Evolutionary conservation across 2,329 filamentous ascomycete species (phyloP).

Genomic region (Dactylellina sp.): DNA sequence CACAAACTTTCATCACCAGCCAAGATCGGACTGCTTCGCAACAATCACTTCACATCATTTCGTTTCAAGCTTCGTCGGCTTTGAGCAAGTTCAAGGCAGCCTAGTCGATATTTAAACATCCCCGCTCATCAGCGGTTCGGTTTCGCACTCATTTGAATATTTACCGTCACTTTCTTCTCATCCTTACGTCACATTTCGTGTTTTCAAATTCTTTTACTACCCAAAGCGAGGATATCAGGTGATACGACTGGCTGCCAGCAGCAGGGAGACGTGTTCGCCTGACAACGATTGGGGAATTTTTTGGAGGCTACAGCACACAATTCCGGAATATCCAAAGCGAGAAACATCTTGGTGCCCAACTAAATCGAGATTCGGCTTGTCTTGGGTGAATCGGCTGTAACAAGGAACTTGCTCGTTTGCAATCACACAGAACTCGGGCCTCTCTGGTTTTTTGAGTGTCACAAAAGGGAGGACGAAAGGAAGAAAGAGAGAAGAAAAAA

Average conservation of each 20-base stretch:
- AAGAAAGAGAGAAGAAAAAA: no score
- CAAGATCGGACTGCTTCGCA: constrained; percentile 10
- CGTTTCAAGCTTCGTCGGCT: not conserved
- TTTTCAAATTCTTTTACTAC: constrained; percentile 8
- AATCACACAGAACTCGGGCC: constrained; percentile 13
- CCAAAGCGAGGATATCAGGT: constrained; percentile 4
- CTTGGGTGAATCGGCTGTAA: constrained; percentile 17
- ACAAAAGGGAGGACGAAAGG: no score
- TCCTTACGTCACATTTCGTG: constrained; percentile 40
- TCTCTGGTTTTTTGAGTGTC: not conserved
- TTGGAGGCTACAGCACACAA: constrained; percentile 35
- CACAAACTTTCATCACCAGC: constrained; percentile 12
- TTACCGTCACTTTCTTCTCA: constrained; percentile 9
- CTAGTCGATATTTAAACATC: constrained; percentile 20
- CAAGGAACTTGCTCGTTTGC: constrained; percentile 12
- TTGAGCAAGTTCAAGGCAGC: constrained; percentile 3
- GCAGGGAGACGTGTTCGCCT: constrained; percentile 55
- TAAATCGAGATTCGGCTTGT: constrained; percentile 42
- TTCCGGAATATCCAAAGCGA: not conserved
- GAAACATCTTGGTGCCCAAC: constrained; percentile 13
- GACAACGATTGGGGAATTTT: constrained; percentile 31
- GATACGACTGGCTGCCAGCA: constrained; percentile 25
- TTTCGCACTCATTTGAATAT: constrained; percentile 9
- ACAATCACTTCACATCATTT: constrained; percentile 8
- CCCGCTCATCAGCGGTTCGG: constrained; percentile 23